Evolutionary conservation across 2,329 filamentous ascomycete genomes (phyloP), one percentile per base, ranked within the genome.

Genomic region (Diaporthe sp.): DNA sequence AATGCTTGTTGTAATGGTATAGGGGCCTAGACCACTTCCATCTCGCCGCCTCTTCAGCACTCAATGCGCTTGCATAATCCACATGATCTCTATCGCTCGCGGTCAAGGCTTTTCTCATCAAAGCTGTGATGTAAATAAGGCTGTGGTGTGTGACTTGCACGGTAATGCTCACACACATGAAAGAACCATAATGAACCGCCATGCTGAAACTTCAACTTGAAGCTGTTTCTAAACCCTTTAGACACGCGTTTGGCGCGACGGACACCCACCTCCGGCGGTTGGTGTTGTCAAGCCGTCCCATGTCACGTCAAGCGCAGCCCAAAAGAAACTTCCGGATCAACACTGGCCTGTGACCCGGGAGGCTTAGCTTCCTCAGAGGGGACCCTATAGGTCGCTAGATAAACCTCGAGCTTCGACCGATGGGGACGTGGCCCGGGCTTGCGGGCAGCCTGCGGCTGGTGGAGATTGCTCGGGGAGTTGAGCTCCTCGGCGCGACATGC

Each of bases 401-500:
- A 39, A 70, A 37, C 65, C 55, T 51, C 62, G 17, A 37, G 31
- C 46, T 67, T 70, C 49, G 34, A 42, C 65, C 65, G 46, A 55
- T 55, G 49, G 19, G 65, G 65, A 55, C 34, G 37, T 70, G 65
- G 49, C 49, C 65, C 65, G 65, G 65, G 65, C 49, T 46, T 37
- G 34, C 65, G 49, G 34, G 42, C 22, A 4, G 42, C 15, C 61
- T 53, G 34, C n/a, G 22, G n/a, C 34, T 55, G n/a, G 31, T 53
- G 65, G 65, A 70, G 46, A 55, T 70, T 42, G 31, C 46, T 68
- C 65, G 65, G 65, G 31, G 49, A 68, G 65, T 68, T 68, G 46
- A 39, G 65, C 65, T 39, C 28, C 28, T 25, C 22, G 62, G 44
- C 31, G 44, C 44, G 13, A 25, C 12, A 25, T 53, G 22, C 25